Conservation (phyloP, 306 rosid genomes). For the Prunus mira region DNA sequence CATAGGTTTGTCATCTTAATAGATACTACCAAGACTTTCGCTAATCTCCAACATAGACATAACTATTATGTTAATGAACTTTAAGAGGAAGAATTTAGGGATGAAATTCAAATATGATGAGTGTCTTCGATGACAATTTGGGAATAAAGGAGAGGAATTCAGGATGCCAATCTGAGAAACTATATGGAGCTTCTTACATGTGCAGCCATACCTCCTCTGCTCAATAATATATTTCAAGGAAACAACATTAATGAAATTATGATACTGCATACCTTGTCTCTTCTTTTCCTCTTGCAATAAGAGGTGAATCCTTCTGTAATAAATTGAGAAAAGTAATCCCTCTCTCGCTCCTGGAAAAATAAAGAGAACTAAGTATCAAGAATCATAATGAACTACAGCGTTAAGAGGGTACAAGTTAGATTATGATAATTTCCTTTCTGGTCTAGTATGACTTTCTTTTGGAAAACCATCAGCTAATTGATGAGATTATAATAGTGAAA, state of each 20-base stretch:
- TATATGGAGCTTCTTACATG: neutral
- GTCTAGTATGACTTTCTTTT: neutral
- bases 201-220: neutral
- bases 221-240: neutral
- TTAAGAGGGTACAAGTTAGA: neutral
- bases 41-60: neutral
- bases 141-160: neutral
- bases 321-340: conserved; percentile 91
- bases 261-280: conserved; percentile 73
- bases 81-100: neutral
- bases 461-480: neutral
- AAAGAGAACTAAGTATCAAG: conserved; percentile 1
- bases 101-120: neutral
- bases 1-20: neutral
- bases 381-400: neutral
- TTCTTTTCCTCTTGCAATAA: conserved; percentile 97
- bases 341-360: conserved; percentile 71
- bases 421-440: neutral
- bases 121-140: neutral
- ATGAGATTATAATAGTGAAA: neutral
- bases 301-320: conserved; percentile 90
- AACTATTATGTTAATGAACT: neutral
- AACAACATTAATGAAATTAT: conserved; percentile 1
- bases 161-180: neutral
- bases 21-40: neutral